These are phyloP conservation scores for Hypoxylon sp. DNA, from an alignment of 2,329 filamentous ascomycete species.

Conservation along the genomic window DNA sequence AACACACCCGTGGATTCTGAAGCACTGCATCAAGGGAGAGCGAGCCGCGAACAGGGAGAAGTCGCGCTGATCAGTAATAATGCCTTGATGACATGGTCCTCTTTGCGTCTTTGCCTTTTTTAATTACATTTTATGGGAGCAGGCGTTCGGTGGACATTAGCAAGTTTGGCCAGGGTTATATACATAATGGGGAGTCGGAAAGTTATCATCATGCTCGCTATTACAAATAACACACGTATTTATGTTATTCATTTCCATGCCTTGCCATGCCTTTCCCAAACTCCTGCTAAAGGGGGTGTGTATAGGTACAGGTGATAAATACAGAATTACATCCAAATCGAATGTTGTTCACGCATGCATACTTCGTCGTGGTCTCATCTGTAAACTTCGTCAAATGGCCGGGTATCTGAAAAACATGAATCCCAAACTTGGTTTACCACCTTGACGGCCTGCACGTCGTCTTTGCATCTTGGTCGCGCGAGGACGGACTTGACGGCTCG, in stretches of 20 bases:
- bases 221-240: constrained; percentile 10
- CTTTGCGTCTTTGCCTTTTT: too few species aligned
- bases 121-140: constrained; percentile 29
- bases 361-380: constrained; percentile 58
- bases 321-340: too few species aligned
- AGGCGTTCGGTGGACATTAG: constrained; percentile 39
- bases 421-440: constrained; percentile 99
- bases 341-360: too few species aligned
- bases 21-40: constrained; percentile 82
- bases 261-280: constrained; percentile 7
- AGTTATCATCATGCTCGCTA: constrained; percentile 1
- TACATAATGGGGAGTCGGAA: constrained; percentile 33
- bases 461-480: constrained; percentile 80
- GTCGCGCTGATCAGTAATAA: constrained; percentile 41
- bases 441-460: constrained; percentile 84
- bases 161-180: constrained; percentile 34
- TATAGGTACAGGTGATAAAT: constrained; percentile 29
- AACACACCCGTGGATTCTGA: constrained; percentile 94
- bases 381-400: constrained; percentile 97
- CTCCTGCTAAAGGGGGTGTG: not conserved
- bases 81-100: too few species aligned
- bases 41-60: constrained; percentile 61
- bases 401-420: constrained; percentile 91
- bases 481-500: constrained; percentile 83
- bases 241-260: constrained; percentile 1